Base-by-base conservation (phyloP, 2,329 filamentous ascomycete genomes). In the Rasamsonia emersonii region DNA sequence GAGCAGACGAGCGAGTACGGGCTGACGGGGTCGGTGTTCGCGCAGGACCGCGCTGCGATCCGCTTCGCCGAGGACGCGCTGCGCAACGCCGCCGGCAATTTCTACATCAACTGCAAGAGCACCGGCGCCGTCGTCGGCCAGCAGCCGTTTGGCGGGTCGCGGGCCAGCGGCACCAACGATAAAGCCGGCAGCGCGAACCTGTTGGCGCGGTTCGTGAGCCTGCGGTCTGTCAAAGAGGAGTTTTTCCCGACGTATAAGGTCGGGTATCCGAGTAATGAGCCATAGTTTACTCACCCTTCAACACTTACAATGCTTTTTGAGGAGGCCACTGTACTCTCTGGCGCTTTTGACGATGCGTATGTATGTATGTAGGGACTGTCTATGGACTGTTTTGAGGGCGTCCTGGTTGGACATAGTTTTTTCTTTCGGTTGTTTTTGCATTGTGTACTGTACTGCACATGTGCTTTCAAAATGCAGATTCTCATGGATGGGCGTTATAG, bases 161-260 rank as follows among this genome's bases (percentile, higher is more conserved):
- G 79, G 41, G 77, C 76, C 5, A 79, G 74, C 39, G 79, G 79
- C 16, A 83, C 79, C 14, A 82, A 83, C 53, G 79, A 83, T 60
- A 83, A 83, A 68, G 77, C 79, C 10, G 79, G 79, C 20, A 79
- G 75, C 49, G 58, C 67, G 44, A 77, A 75, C 56, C 56, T 82
- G 40, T 56, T 83, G 45, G 70, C 65, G 36, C 67, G 79, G 28
- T 83, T 82, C 53, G 76, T 81, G 34, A 82, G 76, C 55, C 61
- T 73, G 50, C 65, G 78, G 41, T 75, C 73, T 25, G 71, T 83
- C 49, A 83, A 83, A 73, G 82, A 86, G 68, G 82, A 86, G 65
- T 86, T 84, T 47, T 61, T 64, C 39, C 62, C 74, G 3, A 78
- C 74, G 19, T 69, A 70, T 19, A 66, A 69, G 55, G 77, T 86